Evolutionary conservation across 441 rosid genomes (phyloP).

Genomic region (Euphorbia celastroides): DNA sequence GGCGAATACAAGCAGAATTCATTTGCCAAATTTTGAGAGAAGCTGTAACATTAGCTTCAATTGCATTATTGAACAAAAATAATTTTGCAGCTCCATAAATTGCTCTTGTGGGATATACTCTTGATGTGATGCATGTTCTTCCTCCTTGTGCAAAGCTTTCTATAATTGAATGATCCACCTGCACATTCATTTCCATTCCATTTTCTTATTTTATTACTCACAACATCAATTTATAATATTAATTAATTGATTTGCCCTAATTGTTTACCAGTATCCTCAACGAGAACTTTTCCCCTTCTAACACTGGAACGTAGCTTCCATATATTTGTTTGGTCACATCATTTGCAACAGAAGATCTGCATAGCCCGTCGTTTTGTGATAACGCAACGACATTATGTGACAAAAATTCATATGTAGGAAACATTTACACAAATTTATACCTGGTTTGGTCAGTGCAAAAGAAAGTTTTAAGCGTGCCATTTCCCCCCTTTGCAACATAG

Average conservation of each 20-base stretch:
- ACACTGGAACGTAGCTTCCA: slow-evolving; percentile 60
- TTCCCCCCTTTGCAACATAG: slow-evolving; percentile 36
- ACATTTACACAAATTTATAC: slow-evolving; percentile 19
- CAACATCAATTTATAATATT: background rate
- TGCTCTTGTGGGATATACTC: slow-evolving; percentile 70
- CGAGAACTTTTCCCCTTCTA: slow-evolving; percentile 47
- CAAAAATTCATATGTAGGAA: too few species aligned
- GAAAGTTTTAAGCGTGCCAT: slow-evolving; percentile 40
- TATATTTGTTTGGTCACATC: slow-evolving; percentile 43
- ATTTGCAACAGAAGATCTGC: slow-evolving; percentile 31
- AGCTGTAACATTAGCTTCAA: slow-evolving; percentile 49
- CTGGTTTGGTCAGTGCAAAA: slow-evolving; percentile 71
- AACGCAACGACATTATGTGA: background rate
- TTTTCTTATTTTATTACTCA: background rate
- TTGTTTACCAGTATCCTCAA: slow-evolving; percentile 65
- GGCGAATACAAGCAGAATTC: slow-evolving; percentile 59
- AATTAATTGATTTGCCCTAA: background rate
- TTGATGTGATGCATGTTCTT: slow-evolving; percentile 52
- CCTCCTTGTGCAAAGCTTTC: slow-evolving; percentile 83
- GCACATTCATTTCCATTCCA: background rate
- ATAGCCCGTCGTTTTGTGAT: background rate
- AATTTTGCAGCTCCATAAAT: slow-evolving; percentile 59
- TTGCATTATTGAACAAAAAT: slow-evolving; percentile 73
- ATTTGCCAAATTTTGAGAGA: slow-evolving; percentile 59
- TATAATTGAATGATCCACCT: slow-evolving; percentile 83